Evolutionary conservation across 805 yeast species (phyloP), one percentile per base, ranked within the genome.

Genomic region (Cyberlindnera meyerae): DNA sequence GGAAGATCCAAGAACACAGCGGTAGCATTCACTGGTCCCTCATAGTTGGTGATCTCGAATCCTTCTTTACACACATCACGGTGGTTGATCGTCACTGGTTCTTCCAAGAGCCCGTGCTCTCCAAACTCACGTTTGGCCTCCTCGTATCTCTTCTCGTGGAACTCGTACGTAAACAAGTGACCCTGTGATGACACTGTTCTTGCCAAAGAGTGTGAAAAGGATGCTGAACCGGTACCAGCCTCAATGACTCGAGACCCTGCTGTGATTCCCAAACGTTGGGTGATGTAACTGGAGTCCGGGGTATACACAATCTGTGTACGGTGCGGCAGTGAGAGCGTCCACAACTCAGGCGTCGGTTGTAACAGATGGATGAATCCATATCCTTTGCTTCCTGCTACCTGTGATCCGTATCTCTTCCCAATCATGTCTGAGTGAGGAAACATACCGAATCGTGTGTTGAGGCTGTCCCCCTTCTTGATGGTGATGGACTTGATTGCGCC

Each of bases 141-240:
- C 28, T 69, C 50, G 50, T 68, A 89, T 43, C 99, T 70, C 5
- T 82, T 81, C 53, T 82, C 82, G 57, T 93, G 98, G 60, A 89
- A 93, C 60, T 93, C 99, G 60, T 74, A 93, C 7, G 96, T 81
- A 65, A 73, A 90, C 2, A 93, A 65, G 22, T 66, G 67, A 1
- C 96, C 95, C 1, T 51, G 52, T 1, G 32, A 31, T 2, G 47
- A 35, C 3, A 84, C 79, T 0, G 93, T 77, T 51, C 99, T 73
- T 2, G 95, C 82, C 58, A 93, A 76, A 0, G 96, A 81, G 62
- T 93, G 99, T 4, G 96, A 83, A 54, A 93, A 86, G 1, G 96
- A 87, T 0, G 94, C 99, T 6, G 96, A 84, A 0, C 98, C 99
- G 0, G 99, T 93, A 25, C 99, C 99, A 1, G 97, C 96, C 63